Evolutionary conservation across 352 stramenopile species (phyloP), one percentile per base, ranked within the genome.

Genomic region (Globisporangium apiculatum): DNA sequence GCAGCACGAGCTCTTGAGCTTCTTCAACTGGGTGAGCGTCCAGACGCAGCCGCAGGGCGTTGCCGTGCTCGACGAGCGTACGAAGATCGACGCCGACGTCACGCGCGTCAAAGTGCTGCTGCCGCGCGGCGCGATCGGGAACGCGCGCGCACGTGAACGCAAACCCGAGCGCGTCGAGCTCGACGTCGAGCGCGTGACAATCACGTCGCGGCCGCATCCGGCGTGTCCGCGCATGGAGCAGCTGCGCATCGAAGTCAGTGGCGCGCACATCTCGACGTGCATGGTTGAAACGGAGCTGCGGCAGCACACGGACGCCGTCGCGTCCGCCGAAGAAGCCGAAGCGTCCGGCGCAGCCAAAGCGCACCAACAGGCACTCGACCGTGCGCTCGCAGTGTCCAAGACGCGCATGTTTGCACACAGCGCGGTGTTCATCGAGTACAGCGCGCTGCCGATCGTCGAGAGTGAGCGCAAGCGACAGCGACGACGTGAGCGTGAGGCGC

Each of bases 21-120:
- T 89, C 58, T 87, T 83, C 37, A 75, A 74, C 11, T 92, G 77
- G 76, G 71, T 73, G 7, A 77, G 75, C 15, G 58, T 86, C 8
- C 72, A 81, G 52, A 70, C 72, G 24, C 68, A 75, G n/a, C 76
- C 76, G 31, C 45, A 63, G 1, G 56, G 66, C 14, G 41, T 76
- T 2, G 51, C 64, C 55, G 4, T 59, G 2, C 48, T 71, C 1
- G 81, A 75, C 18, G 58, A 75, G 11, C 67, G 79, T 35, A 80
- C 76, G n/a, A 92, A 85, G 50, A 47, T 92, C 12, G 70, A 89
- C 18, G 62, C 77, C 18, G 62, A 72, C 7, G 60, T 81, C 31
- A 48, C 60, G 3, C 53, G 64, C 36, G 65, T 89, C 40, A 73
- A 62, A 8, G 49, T 89, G 15, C 24, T 71, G 4, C 6, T 89